Evolutionary conservation across 2,329 filamentous ascomycete species (phyloP).

Genomic region (Orbilia oligospora): DNA sequence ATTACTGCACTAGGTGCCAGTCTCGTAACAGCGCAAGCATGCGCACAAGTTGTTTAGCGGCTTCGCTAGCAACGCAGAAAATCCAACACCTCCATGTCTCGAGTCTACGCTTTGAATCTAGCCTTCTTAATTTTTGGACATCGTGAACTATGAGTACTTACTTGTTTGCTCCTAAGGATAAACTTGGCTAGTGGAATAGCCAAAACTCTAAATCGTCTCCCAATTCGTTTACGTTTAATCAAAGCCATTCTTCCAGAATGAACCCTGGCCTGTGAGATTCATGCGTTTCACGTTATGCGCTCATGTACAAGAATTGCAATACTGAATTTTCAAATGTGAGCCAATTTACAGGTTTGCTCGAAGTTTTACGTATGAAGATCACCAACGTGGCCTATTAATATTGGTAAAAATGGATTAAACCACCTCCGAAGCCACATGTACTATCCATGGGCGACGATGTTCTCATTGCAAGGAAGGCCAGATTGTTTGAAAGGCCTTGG

Average conservation of each 20-base stretch:
- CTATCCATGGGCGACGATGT: neutral
- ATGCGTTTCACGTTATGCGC: conserved; percentile 20
- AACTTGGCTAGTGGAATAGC: neutral
- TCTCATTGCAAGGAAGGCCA: neutral
- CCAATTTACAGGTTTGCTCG: neutral
- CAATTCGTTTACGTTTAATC: neutral
- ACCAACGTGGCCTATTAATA: neutral
- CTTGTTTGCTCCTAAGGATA: neutral
- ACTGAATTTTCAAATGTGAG: neutral
- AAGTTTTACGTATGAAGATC: neutral
- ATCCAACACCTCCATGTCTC: neutral
- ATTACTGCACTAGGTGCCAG: too few species aligned
- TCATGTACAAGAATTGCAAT: too few species aligned
- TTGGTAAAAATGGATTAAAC: conserved; percentile 3
- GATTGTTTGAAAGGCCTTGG: neutral
- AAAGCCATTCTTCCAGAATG: neutral
- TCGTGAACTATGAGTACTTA: too few species aligned
- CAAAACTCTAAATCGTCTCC: neutral
- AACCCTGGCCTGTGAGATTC: neutral
- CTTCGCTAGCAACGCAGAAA: neutral
- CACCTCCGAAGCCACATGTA: conserved; percentile 1
- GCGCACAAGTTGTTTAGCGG: too few species aligned
- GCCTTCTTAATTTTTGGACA: too few species aligned
- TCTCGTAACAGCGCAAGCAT: too few species aligned
- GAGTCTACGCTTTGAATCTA: too few species aligned